Evolutionary conservation across 148 eudicot species (phyloP).

Genomic region (Cornus controversa): DNA sequence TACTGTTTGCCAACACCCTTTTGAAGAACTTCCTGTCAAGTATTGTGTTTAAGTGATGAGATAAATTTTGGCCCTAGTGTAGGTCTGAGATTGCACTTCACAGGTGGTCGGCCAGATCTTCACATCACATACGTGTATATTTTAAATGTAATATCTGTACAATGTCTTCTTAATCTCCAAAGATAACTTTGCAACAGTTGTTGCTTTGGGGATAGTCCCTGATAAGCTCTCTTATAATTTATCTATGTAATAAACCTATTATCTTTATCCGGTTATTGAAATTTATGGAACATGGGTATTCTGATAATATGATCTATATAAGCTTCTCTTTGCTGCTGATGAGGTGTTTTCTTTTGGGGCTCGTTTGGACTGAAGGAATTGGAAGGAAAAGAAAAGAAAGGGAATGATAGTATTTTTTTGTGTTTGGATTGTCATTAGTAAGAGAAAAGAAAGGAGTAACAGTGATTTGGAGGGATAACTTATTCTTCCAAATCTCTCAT

Average conservation of each 20-base stretch:
- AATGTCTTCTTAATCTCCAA: not conserved
- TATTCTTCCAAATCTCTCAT: too few relatives aligned
- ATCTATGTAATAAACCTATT: not conserved
- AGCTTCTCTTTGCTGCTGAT: constrained; percentile 5
- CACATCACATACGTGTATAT: not conserved
- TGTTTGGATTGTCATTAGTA: too few relatives aligned
- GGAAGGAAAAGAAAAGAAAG: too few relatives aligned
- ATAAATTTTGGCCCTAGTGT: not conserved
- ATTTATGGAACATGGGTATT: not conserved
- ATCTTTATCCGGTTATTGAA: constrained; percentile 1
- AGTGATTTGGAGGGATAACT: too few relatives aligned
- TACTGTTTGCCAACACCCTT: not conserved
- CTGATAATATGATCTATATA: not conserved
- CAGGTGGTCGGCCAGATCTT: not conserved
- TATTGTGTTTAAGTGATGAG: not conserved
- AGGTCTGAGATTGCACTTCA: not conserved
- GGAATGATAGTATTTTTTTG: too few relatives aligned
- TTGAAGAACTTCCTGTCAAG: not conserved
- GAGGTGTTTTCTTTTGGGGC: too few relatives aligned
- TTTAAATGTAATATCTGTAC: not conserved
- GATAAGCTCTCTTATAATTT: not conserved
- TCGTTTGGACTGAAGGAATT: too few relatives aligned
- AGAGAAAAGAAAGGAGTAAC: too few relatives aligned
- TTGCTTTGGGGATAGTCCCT: not conserved
- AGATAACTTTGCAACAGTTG: not conserved